These are phyloP conservation scores for Mycena floridula DNA, from an alignment of 768 basidiomycete species.

Conservation along the genomic window DNA sequence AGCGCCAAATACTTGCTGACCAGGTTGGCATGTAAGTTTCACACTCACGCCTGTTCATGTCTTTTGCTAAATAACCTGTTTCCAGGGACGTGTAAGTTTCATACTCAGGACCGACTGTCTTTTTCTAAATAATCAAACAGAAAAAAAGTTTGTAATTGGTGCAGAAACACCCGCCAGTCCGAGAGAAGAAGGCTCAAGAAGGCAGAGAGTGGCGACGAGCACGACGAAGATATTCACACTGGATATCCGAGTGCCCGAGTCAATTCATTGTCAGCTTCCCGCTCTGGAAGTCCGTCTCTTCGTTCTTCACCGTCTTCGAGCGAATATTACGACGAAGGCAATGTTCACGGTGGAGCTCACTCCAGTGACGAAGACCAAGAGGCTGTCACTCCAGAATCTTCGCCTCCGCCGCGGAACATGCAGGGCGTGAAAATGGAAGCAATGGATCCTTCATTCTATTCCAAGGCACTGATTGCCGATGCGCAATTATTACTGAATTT, in stretches of 20 bases:
- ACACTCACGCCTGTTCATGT: constrained; percentile 5
- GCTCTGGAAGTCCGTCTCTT: constrained; percentile 44
- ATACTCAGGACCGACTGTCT: too few species aligned
- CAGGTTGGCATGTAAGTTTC: constrained; percentile 72
- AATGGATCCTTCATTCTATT: background rate
- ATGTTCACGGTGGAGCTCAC: constrained; percentile 39
- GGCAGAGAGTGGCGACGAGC: constrained; percentile 35
- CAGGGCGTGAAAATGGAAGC: background rate
- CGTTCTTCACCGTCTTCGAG: constrained; percentile 45
- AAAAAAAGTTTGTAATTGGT: constrained; percentile 85
- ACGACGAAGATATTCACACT: constrained; percentile 41
- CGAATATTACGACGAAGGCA: constrained; percentile 39
- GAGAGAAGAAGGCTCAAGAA: constrained; percentile 66
- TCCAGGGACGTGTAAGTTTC: constrained; percentile 71
- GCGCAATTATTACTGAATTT: background rate
- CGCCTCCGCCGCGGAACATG: constrained; percentile 21
- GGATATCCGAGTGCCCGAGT: constrained; percentile 10
- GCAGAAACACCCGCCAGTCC: constrained; percentile 78
- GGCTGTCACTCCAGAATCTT: constrained; percentile 56
- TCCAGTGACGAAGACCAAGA: constrained; percentile 70
- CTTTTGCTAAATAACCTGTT: background rate
- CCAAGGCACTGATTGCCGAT: background rate
- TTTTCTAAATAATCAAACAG: too few species aligned
- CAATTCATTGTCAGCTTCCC: constrained; percentile 41
- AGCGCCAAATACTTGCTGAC: constrained; percentile 64